These are phyloP conservation scores for Cladophialophora carrionii DNA, from an alignment of 2,329 filamentous ascomycete species.

Conservation along the genomic window DNA sequence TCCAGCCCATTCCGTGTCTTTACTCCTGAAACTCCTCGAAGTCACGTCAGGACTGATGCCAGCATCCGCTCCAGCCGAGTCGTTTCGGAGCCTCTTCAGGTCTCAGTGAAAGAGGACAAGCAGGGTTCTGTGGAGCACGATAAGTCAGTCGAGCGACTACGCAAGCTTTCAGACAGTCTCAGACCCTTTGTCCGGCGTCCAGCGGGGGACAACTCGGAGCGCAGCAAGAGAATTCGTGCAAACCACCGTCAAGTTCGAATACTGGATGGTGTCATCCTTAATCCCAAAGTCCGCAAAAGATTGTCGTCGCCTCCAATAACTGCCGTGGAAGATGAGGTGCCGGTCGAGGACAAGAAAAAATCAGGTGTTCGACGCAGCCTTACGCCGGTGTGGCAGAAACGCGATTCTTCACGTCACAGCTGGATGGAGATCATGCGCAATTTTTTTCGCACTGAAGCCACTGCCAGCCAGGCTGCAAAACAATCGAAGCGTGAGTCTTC, in stretches of 20 bases:
- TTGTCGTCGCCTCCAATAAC: conserved; percentile 13
- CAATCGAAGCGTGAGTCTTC: conserved; percentile 15
- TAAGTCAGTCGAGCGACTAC: conserved; percentile 17
- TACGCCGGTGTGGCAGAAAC: conserved; percentile 26
- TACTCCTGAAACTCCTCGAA: conserved; percentile 5
- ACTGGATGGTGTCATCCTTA: conserved; percentile 33
- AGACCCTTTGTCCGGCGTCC: conserved; percentile 21
- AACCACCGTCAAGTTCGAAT: conserved; percentile 33
- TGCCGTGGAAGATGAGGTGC: conserved; percentile 2
- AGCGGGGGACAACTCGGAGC: conserved; percentile 17
- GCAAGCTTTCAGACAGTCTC: conserved; percentile 12
- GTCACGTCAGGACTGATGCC: background rate
- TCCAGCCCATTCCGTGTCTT: conserved; percentile 1
- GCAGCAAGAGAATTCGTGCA: conserved; percentile 26
- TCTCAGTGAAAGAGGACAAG: conserved; percentile 1
- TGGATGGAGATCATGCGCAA: conserved; percentile 31
- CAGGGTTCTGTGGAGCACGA: conserved; percentile 11
- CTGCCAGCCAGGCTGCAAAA: conserved; percentile 17
- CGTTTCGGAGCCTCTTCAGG: background rate
- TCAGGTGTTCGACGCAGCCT: conserved; percentile 24
- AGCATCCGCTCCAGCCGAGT: background rate
- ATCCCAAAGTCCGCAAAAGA: conserved; percentile 24
- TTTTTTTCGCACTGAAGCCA: conserved; percentile 26
- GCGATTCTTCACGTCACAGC: conserved; percentile 28
- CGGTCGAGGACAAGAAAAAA: conserved; percentile 16